Evolutionary conservation across 257 asterid genomes (phyloP), one percentile per base, ranked within the genome.

Genomic region (Avicennia marina): DNA sequence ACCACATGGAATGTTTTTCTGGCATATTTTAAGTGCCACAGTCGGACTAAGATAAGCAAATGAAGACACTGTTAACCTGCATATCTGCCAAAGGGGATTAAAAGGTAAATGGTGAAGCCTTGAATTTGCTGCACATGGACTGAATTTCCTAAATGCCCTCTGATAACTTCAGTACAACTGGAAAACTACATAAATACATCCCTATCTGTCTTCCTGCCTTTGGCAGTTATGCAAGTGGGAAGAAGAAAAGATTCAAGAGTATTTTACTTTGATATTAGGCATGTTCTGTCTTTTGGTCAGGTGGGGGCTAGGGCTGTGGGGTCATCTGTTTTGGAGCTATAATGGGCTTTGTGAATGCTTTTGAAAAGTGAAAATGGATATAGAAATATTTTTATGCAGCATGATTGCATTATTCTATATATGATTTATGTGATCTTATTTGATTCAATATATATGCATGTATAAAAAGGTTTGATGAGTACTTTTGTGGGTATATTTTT

Each of bases 141-240:
- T 29, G 11, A 16, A 42, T 43, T 58, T 15, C 12, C 25, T 32
- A 27, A 27, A 11, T 22, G 38, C 27, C 43, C 64, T 31, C 56
- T 26, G 11, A 20, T 47, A 32, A 45, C 13, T 32, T 60, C 47
- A 60, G 38, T 8, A 58, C 13, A 41, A 41, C 25, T 63, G 59
- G 10, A 41, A 39, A 19, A 29, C 32, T 31, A 1, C 18, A 36
- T 13, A 52, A 4, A 9, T n/a, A 56, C 19, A 31, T 60, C 4
- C 63, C 43, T 48, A 18, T 57, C 49, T 55, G 57, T 57, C 57
- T 36, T 21, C 36, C 44, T 50, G 61, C 53, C 55, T 33, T 54
- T 63, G 67, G 56, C 56, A 60, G 62, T 57, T 26, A 39, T 36
- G 34, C 63, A 29, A 76, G 77, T 73, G 79, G 82, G 70, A 58